phyloP scores from a whole-genome alignment of 345 rosid genomes.

The Rhodomyrtus tomentosa region DNA sequence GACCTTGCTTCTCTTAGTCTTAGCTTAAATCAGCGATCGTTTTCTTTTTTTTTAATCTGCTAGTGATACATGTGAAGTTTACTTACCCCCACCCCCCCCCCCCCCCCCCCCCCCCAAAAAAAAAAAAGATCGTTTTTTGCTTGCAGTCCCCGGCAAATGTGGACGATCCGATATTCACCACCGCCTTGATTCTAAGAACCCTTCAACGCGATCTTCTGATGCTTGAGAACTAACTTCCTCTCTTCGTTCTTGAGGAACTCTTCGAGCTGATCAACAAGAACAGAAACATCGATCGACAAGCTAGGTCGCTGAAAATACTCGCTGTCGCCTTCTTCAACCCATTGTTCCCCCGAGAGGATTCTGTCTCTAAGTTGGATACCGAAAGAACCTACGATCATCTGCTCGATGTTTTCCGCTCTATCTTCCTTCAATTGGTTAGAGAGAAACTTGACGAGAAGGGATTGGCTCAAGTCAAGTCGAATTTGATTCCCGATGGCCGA shows the following conservation, averaged over 20 bases:
- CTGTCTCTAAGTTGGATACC: background rate
- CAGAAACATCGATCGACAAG: background rate
- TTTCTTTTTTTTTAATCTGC: no score
- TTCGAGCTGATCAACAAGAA: background rate
- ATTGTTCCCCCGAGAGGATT: background rate
- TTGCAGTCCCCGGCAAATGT: background rate
- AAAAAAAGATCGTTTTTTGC: background rate
- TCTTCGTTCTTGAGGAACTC: background rate
- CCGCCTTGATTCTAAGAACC: conserved; percentile 2
- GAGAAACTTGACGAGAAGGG: background rate
- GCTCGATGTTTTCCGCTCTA: conserved; percentile 5
- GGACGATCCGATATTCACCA: conserved; percentile 6
- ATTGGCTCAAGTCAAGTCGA: background rate
- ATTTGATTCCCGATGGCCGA: background rate
- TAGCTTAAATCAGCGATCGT: background rate
- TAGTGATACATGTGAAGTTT: no score
- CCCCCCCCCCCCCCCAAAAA: no score
- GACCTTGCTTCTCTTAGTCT: background rate
- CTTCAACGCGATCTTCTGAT: conserved; percentile 5
- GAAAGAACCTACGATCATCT: background rate
- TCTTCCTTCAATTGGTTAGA: background rate
- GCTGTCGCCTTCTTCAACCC: conserved; percentile 2
- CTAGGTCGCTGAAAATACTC: background rate
- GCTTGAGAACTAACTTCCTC: conserved; percentile 11
- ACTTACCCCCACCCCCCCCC: no score